Evolutionary conservation across 2,329 filamentous ascomycete species (phyloP).

Genomic region (Penicillium olsonii): DNA sequence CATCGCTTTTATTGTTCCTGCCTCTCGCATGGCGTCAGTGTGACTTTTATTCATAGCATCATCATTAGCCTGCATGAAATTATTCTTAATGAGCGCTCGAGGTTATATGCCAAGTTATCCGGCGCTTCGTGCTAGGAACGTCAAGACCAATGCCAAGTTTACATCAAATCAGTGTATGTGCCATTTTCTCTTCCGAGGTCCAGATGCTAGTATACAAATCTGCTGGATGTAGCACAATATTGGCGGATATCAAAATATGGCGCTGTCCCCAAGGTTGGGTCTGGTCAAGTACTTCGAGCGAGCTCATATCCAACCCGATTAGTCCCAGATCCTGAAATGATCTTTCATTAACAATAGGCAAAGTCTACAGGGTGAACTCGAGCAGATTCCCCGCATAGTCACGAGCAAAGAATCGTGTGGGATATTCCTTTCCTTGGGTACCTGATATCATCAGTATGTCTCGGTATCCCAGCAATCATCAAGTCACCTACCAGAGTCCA

Average conservation of each 20-base stretch:
- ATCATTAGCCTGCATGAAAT: not conserved
- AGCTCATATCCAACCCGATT: no score
- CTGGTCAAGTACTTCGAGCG: no score
- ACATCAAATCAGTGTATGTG: no score
- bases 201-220: no score
- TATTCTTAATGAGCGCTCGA: not conserved
- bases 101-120: not conserved
- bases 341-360: no score
- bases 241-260: no score
- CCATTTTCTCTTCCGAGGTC: no score
- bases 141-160: not conserved
- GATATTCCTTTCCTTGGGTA: constrained; percentile 60
- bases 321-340: no score
- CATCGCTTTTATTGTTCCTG: not conserved
- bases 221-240: no score
- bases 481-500: constrained; percentile 41
- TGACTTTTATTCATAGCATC: not conserved
- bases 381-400: constrained; percentile 58
- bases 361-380: constrained; percentile 52
- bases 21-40: not conserved
- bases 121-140: not conserved
- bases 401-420: constrained; percentile 62
- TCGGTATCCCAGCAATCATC: not conserved
- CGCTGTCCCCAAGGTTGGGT: no score
- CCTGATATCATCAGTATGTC: constrained; percentile 33